These are phyloP conservation scores for Moesziomyces sp. DNA, from an alignment of 1,284 basidiomycete species.

Conservation along the genomic window DNA sequence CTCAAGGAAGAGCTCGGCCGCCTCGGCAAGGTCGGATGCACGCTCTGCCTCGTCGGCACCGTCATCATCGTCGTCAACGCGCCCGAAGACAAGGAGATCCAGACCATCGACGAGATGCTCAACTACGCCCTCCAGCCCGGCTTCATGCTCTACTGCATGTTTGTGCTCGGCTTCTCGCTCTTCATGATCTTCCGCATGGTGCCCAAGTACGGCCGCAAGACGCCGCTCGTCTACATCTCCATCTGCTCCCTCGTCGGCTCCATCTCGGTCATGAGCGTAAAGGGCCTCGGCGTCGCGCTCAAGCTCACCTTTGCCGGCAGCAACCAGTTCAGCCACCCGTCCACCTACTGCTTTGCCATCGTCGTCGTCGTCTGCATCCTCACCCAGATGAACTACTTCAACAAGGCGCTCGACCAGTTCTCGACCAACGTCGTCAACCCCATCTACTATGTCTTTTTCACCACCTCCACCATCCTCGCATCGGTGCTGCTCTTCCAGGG, in stretches of 20 bases:
- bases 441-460: slow-evolving; percentile 98
- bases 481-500: slow-evolving; percentile 97
- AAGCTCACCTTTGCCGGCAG: slow-evolving; percentile 93
- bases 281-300: slow-evolving; percentile 94
- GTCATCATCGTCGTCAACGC: slow-evolving; percentile 96
- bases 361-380: slow-evolving; percentile 87
- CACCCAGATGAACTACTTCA: slow-evolving; percentile 99
- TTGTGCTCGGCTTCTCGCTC: slow-evolving; percentile 79
- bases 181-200: slow-evolving; percentile 86
- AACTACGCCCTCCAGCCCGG: slow-evolving; percentile 86
- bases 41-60: slow-evolving; percentile 87
- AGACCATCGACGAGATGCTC: slow-evolving; percentile 93
- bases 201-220: slow-evolving; percentile 87
- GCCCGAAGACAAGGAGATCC: slow-evolving; percentile 91
- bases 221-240: slow-evolving; percentile 91
- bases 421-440: slow-evolving; percentile 99
- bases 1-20: slow-evolving; percentile 93
- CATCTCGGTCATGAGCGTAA: slow-evolving; percentile 88
- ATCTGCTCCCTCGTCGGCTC: slow-evolving; percentile 91
- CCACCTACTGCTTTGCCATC: slow-evolving; percentile 92
- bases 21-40: slow-evolving; percentile 90
- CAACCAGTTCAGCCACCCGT: slow-evolving; percentile 93
- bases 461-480: slow-evolving; percentile 92
- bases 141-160: slow-evolving; percentile 82
- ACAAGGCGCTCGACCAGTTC: slow-evolving; percentile 96